Percentiles rank a stretch among this genome's conserved stretches.
phyloP scores from a whole-genome alignment of 2,329 filamentous ascomycete genomes.

The Aspergillus versicolor region DNA sequence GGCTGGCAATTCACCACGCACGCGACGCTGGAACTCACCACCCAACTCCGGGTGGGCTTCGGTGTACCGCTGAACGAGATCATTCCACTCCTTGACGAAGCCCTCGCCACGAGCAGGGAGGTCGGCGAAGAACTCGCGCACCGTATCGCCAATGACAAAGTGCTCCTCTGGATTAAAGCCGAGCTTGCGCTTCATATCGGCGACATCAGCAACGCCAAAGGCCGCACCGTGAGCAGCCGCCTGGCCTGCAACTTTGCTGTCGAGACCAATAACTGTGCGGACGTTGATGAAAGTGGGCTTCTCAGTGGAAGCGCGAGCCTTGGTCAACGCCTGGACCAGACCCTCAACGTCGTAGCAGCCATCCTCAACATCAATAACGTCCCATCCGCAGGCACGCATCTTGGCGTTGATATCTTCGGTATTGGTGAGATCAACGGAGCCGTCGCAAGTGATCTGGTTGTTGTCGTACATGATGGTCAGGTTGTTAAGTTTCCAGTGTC shows the following conservation, averaged over 20 bases:
- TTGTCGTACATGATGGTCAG: constrained; percentile 61
- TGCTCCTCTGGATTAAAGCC: constrained; percentile 52
- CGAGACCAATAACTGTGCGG: constrained; percentile 56
- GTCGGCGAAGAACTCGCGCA: constrained; percentile 55
- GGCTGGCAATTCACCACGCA: constrained; percentile 48
- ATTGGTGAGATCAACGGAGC: constrained; percentile 54
- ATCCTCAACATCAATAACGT: constrained; percentile 55
- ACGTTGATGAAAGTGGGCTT: constrained; percentile 61
- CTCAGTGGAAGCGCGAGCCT: constrained; percentile 43
- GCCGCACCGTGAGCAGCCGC: constrained; percentile 60
- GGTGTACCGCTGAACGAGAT: constrained; percentile 46
- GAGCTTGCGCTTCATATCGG: constrained; percentile 53
- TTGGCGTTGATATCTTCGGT: constrained; percentile 59
- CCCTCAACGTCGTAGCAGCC: constrained; percentile 53
- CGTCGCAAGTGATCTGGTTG: constrained; percentile 61
- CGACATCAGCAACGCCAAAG: constrained; percentile 55
- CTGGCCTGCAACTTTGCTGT: constrained; percentile 44
- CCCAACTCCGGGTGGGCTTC: constrained; percentile 47
- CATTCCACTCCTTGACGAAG: constrained; percentile 51
- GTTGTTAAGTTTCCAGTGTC: constrained; percentile 57
- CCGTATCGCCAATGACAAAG: constrained; percentile 48
- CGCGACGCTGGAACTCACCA: constrained; percentile 50
- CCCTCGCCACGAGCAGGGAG: constrained; percentile 47
- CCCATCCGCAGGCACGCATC: constrained; percentile 58
- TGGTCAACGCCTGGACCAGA: constrained; percentile 49